Conservation (phyloP, 73 alveolate genomes). For the Stentor coeruleus region DNA sequence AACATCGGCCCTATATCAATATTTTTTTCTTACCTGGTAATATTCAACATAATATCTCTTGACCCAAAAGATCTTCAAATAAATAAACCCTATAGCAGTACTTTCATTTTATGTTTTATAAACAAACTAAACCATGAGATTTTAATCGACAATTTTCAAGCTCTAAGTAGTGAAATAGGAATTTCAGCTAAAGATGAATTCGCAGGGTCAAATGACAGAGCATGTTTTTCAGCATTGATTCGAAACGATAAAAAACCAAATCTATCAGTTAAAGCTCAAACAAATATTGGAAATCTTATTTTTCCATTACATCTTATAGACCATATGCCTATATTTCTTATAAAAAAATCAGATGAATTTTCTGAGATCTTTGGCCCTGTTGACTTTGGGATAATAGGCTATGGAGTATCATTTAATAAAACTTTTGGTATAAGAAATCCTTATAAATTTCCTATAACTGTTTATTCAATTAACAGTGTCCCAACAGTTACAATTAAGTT, state of each 20-base stretch:
- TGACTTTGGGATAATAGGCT: neutral
- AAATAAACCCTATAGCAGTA: too few relatives aligned
- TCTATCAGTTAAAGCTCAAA: neutral
- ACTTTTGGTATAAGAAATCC: neutral
- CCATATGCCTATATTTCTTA: neutral
- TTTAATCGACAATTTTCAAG: too few relatives aligned
- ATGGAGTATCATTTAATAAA: too few relatives aligned
- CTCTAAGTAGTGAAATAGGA: neutral
- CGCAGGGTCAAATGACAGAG: neutral
- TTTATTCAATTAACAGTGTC: neutral
- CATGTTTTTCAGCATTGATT: neutral
- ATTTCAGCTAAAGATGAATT: neutral
- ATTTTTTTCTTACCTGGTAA: neutral
- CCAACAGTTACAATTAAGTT: neutral
- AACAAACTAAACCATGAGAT: neutral
- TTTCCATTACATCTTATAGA: neutral
- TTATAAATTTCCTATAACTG: neutral
- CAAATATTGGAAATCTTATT: neutral
- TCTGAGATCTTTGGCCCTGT: neutral
- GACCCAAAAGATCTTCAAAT: neutral
- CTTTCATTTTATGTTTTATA: neutral
- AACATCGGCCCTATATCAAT: neutral
- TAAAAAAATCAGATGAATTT: too few relatives aligned
- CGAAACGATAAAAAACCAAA: neutral
- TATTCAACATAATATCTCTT: neutral